phyloP scores from a whole-genome alignment of 768 basidiomycete species.

The Naganishia kalamii region DNA sequence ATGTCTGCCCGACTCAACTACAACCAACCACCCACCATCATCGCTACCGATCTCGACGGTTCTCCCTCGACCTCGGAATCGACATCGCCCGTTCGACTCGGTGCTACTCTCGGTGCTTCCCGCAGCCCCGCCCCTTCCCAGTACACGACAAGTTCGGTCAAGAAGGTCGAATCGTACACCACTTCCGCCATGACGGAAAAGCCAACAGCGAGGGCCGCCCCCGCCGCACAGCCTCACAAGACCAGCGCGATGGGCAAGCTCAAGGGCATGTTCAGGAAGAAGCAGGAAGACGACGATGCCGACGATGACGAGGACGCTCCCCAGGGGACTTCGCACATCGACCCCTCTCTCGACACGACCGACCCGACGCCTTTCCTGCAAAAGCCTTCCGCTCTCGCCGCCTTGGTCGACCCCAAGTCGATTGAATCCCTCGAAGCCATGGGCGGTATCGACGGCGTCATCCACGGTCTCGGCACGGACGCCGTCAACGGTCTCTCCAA shows the following conservation, averaged over 20 bases:
- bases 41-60: slow-evolving; percentile 6
- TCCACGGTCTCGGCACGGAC: slow-evolving; percentile 69
- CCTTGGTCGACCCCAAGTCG: slow-evolving; percentile 83
- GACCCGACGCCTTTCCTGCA: slow-evolving; percentile 68
- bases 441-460: slow-evolving; percentile 64
- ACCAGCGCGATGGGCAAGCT: slow-evolving; percentile 13
- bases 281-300: slow-evolving; percentile 6
- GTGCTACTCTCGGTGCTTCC: background rate
- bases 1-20: background rate
- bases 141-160: background rate
- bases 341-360: slow-evolving; percentile 46
- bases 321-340: slow-evolving; percentile 30
- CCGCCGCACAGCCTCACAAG: slow-evolving; percentile 11
- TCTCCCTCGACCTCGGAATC: background rate
- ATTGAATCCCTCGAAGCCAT: slow-evolving; percentile 59
- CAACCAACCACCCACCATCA: background rate
- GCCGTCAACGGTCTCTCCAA: slow-evolving; percentile 45
- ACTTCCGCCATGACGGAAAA: background rate
- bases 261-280: slow-evolving; percentile 18
- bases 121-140: slow-evolving; percentile 8
- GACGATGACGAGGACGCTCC: slow-evolving; percentile 5
- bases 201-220: background rate
- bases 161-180: background rate
- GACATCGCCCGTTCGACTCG: background rate
- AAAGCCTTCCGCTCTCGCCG: slow-evolving; percentile 69